Evolutionary conservation across 2,329 filamentous ascomycete species (phyloP).

Genomic region (Fusarium nodosum): DNA sequence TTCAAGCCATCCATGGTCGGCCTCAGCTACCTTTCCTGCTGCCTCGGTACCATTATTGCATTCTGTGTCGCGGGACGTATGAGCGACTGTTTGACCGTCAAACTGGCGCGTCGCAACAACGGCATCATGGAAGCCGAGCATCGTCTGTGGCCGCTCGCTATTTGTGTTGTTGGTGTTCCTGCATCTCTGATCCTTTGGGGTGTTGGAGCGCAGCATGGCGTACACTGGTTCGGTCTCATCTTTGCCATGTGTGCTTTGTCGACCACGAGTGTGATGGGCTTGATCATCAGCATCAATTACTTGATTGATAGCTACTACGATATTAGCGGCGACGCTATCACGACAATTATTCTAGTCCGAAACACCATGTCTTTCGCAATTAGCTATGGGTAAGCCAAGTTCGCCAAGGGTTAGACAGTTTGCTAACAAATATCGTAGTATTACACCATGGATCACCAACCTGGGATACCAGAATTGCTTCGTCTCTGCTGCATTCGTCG

Average conservation of each 20-base stretch:
- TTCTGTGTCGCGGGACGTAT: slow-evolving; percentile 52
- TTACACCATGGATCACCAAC: slow-evolving; percentile 60
- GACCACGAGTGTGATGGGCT: slow-evolving; percentile 53
- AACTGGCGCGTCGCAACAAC: slow-evolving; percentile 56
- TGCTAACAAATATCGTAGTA: slow-evolving; percentile 52
- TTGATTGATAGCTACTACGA: slow-evolving; percentile 59
- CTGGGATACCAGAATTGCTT: slow-evolving; percentile 61
- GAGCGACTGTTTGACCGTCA: slow-evolving; percentile 57
- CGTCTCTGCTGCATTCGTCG: slow-evolving; percentile 58
- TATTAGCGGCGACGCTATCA: slow-evolving; percentile 57
- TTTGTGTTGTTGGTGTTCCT: slow-evolving; percentile 51
- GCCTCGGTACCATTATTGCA: slow-evolving; percentile 53
- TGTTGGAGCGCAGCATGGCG: slow-evolving; percentile 53
- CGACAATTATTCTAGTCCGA: slow-evolving; percentile 57
- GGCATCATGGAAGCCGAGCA: slow-evolving; percentile 60
- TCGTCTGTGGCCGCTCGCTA: slow-evolving; percentile 57
- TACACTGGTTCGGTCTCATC: slow-evolving; percentile 60
- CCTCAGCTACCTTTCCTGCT: slow-evolving; percentile 55
- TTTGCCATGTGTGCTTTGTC: slow-evolving; percentile 57
- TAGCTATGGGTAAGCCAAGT: slow-evolving; percentile 47
- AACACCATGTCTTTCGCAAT: slow-evolving; percentile 57
- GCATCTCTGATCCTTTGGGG: slow-evolving; percentile 53
- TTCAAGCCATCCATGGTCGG: slow-evolving; percentile 58
- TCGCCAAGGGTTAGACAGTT: accelerated
- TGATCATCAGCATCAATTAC: slow-evolving; percentile 57